Evolutionary conservation across 139 green algal genomes (phyloP), one percentile per base, ranked within the genome.

Genomic region (Closterium sp.): DNA sequence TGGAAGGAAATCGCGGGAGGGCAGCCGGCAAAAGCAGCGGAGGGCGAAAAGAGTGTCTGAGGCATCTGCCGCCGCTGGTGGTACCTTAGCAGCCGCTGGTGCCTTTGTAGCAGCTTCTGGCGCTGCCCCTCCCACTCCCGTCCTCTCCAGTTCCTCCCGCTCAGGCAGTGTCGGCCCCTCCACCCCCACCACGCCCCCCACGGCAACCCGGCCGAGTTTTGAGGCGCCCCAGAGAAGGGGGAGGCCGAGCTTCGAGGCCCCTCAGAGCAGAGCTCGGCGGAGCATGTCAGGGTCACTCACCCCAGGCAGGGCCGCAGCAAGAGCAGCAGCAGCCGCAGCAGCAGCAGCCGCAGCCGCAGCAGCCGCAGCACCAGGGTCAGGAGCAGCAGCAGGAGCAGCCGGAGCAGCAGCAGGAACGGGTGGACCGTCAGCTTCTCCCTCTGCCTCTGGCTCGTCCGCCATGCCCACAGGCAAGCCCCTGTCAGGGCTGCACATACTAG

Each of bases 401-500:
- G 55, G 16, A 76, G 55, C 55, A 1, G 55, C 55, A 76, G 55
- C 16, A 76, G 55, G 16, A 28, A 19, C 12, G 25, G 55, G 55
- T 2, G 16, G 16, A 76, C n/a, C n/a, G n/a, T n/a, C n/a, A n/a
- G n/a, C n/a, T n/a, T n/a, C n/a, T n/a, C n/a, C n/a, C n/a, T n/a
- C n/a, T n/a, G n/a, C n/a, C n/a, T n/a, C n/a, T n/a, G n/a, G n/a
- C n/a, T n/a, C n/a, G 55, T 1, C 9, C 12, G 55, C 55, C 2
- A 76, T 76, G 55, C 55, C 55, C 2, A 76, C 55, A 76, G 55
- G 55, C 55, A 2, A 86, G 28, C 83, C 83, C 2, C 83, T 86
- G 30, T 12, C 30, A 33, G 83, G 83, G n/a, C n/a, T 86, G 55
- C 88, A 91, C 33, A 93, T 93, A 55, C 84, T 93, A 3, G n/a